Evolutionary conservation across 441 rosid species (phyloP).

Genomic region (Adansonia madagascariensis): DNA sequence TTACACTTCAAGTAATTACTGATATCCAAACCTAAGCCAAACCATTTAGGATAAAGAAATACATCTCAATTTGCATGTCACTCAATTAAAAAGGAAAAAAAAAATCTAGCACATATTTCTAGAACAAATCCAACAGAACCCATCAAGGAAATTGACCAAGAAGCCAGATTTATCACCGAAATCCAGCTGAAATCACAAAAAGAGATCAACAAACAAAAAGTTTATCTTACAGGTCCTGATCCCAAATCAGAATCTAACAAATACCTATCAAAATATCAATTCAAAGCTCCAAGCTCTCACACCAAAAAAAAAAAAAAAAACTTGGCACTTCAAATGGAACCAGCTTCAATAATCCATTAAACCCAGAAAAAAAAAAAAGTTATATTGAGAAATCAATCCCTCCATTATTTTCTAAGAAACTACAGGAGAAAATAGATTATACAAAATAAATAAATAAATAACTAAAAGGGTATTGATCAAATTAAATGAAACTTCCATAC

Average conservation of each 20-base stretch:
- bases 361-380: not conserved
- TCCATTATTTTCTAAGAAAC: not conserved
- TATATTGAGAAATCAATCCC: not conserved
- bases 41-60: too few species aligned
- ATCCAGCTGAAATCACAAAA: conserved; percentile 9
- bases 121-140: too few species aligned
- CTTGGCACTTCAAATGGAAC: not conserved
- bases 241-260: conserved; percentile 34
- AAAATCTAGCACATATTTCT: not conserved
- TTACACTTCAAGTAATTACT: too few species aligned
- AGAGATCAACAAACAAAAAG: conserved; percentile 45
- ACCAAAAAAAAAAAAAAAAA: not conserved
- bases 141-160: not conserved
- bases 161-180: conserved; percentile 19
- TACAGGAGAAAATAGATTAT: not conserved
- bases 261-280: conserved; percentile 41
- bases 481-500: conserved; percentile 9
- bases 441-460: not conserved
- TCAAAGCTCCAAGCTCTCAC: conserved; percentile 29
- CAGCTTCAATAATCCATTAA: not conserved
- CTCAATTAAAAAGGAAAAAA: too few species aligned
- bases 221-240: conserved; percentile 30
- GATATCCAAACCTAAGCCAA: too few species aligned
- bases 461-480: not conserved
- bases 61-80: too few species aligned